Percentiles rank a stretch among this genome's conserved stretches.
These are phyloP conservation scores for Hemisphaericaspora xylofermentans DNA, from an alignment of 1,139 yeast genomes.

Conservation along the genomic window DNA sequence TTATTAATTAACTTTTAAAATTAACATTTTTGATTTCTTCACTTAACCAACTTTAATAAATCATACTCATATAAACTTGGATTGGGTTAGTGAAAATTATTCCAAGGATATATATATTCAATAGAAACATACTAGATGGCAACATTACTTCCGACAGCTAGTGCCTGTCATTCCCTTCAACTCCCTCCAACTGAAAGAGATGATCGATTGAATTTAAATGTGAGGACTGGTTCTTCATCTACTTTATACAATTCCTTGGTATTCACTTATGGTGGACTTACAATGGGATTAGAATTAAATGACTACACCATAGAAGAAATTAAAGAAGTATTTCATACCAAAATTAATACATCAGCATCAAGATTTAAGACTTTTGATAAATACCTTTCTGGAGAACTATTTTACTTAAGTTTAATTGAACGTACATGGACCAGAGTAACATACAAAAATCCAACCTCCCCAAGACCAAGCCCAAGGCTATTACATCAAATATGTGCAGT, in stretches of 20 bases:
- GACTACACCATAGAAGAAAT: constrained; percentile 35
- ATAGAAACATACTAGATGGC: constrained; percentile 27
- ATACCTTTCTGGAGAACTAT: constrained; percentile 56
- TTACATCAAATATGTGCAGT: constrained; percentile 56
- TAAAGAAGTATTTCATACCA: constrained; percentile 26
- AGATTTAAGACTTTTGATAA: constrained; percentile 34
- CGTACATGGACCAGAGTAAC: constrained; percentile 52
- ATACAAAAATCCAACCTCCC: constrained; percentile 4
- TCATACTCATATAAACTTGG: too few relatives aligned
- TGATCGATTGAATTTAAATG: constrained; percentile 49
- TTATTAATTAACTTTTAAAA: too few relatives aligned
- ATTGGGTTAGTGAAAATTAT: background rate
- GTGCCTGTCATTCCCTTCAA: constrained; percentile 46
- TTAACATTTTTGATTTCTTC: too few relatives aligned
- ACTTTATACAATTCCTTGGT: constrained; percentile 57
- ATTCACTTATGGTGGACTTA: constrained; percentile 68
- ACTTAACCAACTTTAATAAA: too few relatives aligned
- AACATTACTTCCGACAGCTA: constrained; percentile 48
- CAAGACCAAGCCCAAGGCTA: constrained; percentile 53
- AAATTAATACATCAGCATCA: constrained; percentile 22
- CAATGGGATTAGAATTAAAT: constrained; percentile 52
- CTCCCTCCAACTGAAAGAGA: constrained; percentile 50
- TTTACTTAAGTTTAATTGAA: constrained; percentile 56
- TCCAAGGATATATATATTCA: too few relatives aligned
- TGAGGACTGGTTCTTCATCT: constrained; percentile 67